Evolutionary conservation across 805 yeast genomes (phyloP), one percentile per base, ranked within the genome.

Genomic region (Clavispora santaluciae): DNA sequence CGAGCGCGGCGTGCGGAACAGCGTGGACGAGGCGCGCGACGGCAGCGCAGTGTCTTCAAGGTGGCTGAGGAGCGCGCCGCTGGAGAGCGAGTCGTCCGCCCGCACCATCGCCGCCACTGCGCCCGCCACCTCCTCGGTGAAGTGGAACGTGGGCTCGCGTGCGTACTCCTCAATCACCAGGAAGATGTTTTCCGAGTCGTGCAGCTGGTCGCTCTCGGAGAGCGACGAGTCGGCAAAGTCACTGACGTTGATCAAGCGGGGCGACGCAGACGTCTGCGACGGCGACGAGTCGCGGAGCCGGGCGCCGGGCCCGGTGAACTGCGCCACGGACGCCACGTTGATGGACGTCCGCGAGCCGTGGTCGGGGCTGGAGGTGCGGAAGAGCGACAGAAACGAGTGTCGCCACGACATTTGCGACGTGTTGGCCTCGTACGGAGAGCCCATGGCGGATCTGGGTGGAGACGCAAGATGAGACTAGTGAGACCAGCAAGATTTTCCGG

Each of bases 161-260:
- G 20, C 52, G 36, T 64, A 63, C 26, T 61, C 68, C 21, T 60
- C 54, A 5, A 65, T 51, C 7, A 65, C 52, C 13, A 63, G 57
- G 36, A 62, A 59, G 8, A 64, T 54, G 22, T 65, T 60, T 16
- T 59, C 65, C 3, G 61, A 53, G 23, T 54, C 55, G 41, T 37
- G 40, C 11, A 35, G 41, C 17, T 30, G 42, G 31, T 28, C 31
- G 17, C 29, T 25, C 8, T 25, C 29, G 3, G 31, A 50, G 2
- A 60, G 49, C n/a, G 42, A 50, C 18, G 71, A 59, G 46, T 68
- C 74, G 13, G 73, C 73, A 48, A 68, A 66, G 33, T 67, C 73
- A 9, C 57, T 62, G 18, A 63, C 40, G 5, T 53, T 50, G 23
- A 57, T 41, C 21, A 31, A 31, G n/a, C 20, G 18, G 20, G 31